Evolutionary conservation across 306 rosid genomes (phyloP).

Genomic region (Prunus davidiana): DNA sequence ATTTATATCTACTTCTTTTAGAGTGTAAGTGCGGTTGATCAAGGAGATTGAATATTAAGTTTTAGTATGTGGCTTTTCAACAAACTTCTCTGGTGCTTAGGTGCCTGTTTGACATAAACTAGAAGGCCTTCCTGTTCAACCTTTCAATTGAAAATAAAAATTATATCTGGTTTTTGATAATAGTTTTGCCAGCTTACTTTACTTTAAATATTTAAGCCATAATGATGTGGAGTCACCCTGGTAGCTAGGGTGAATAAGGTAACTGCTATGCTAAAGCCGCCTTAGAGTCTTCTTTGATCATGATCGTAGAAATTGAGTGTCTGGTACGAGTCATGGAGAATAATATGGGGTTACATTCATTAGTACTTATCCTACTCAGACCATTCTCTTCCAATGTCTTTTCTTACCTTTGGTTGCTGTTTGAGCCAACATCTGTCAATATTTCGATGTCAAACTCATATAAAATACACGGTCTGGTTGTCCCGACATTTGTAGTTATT

Average conservation of each 20-base stretch:
- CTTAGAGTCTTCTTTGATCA: not conserved
- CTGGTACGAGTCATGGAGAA: not conserved
- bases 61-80: not conserved
- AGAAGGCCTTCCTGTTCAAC: not conserved
- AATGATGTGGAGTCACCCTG: not conserved
- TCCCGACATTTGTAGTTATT: not conserved
- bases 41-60: not conserved
- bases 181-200: not conserved
- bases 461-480: not conserved
- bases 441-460: not conserved
- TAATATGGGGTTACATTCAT: not conserved
- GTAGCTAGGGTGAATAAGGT: not conserved
- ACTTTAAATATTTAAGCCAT: not conserved
- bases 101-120: not conserved
- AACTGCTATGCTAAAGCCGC: not conserved
- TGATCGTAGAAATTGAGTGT: not conserved
- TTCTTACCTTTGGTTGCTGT: not conserved
- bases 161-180: not conserved
- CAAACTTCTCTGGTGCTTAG: not conserved
- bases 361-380: not conserved
- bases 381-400: not conserved
- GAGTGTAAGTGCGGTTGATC: not conserved
- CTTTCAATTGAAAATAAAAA: not conserved
- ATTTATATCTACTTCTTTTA: not conserved
- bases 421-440: not conserved